Conservation (phyloP, 2,329 filamentous ascomycete genomes). For the Plenodomus lindquistii region DNA sequence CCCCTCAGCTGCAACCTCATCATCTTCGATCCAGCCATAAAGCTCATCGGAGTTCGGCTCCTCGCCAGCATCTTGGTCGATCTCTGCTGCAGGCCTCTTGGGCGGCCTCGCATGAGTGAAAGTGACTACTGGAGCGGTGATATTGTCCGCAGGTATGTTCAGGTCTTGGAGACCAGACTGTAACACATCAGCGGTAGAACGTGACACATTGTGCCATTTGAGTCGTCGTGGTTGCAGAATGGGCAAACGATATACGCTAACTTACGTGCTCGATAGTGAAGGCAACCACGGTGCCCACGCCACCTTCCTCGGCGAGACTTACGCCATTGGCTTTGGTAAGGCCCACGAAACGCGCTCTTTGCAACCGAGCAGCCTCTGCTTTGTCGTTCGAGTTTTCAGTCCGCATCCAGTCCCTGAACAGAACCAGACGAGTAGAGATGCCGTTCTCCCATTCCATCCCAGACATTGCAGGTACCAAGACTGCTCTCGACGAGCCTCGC, state of each 20-base stretch:
- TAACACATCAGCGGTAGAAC: conserved; percentile 26
- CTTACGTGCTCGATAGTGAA: conserved; percentile 52
- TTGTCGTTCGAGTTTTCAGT: conserved; percentile 31
- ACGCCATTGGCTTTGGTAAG: conserved; percentile 51
- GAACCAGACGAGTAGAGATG: conserved; percentile 70
- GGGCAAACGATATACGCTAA: conserved; percentile 37
- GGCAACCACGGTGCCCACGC: conserved; percentile 56
- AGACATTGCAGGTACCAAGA: conserved; percentile 74
- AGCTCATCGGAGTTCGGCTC: conserved; percentile 67
- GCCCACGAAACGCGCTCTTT: conserved; percentile 47
- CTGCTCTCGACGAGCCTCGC: conserved; percentile 66
- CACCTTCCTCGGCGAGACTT: conserved; percentile 45
- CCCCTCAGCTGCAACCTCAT: conserved; percentile 52
- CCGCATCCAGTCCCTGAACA: conserved; percentile 72
- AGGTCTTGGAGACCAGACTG: conserved; percentile 41
- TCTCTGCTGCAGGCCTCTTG: conserved; percentile 63
- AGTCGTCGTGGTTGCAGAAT: conserved; percentile 25
- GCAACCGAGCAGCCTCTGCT: conserved; percentile 34
- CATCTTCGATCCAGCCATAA: conserved; percentile 72
- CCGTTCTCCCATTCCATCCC: conserved; percentile 79
- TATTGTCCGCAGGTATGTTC: conserved; percentile 35
- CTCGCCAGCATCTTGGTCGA: conserved; percentile 64
- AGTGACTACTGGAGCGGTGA: conserved; percentile 26
- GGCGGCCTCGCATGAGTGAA: conserved; percentile 43
- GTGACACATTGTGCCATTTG: conserved; percentile 11